These are phyloP conservation scores for Penicillium pancosmium DNA, from an alignment of 495 filamentous ascomycete genomes.

Conservation along the genomic window DNA sequence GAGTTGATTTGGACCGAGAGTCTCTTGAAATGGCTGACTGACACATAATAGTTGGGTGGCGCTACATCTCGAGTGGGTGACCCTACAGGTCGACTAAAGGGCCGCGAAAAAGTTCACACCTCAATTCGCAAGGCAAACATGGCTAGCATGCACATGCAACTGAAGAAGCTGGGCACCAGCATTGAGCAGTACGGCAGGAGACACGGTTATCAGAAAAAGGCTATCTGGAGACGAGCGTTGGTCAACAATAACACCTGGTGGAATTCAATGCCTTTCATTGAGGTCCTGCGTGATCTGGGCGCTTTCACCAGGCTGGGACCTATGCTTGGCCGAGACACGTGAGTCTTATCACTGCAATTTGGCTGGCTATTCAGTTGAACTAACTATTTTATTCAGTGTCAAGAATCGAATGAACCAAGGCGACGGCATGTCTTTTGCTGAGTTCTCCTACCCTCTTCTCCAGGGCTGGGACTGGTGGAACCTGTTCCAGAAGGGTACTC, in stretches of 20 bases:
- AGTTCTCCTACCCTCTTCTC: slow-evolving; percentile 90
- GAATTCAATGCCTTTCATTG: slow-evolving; percentile 65
- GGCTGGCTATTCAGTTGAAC: slow-evolving; percentile 9
- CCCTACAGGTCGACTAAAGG: slow-evolving; percentile 73
- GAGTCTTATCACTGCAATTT: slow-evolving; percentile 38
- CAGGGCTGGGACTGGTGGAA: slow-evolving; percentile 98
- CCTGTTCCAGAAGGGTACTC: slow-evolving; percentile 66
- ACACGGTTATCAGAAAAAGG: slow-evolving; percentile 62
- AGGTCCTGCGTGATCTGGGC: slow-evolving; percentile 74
- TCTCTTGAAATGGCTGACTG: slow-evolving; percentile 5
- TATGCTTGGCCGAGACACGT: slow-evolving; percentile 91
- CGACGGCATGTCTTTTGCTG: slow-evolving; percentile 89
- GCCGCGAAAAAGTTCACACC: slow-evolving; percentile 59
- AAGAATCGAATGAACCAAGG: slow-evolving; percentile 77
- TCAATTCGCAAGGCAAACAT: slow-evolving; percentile 67
- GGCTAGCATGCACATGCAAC: slow-evolving; percentile 75
- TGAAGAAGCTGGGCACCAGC: slow-evolving; percentile 75
- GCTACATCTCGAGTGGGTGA: slow-evolving; percentile 88
- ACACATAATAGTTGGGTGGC: slow-evolving; percentile 66
- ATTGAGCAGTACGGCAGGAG: slow-evolving; percentile 63
- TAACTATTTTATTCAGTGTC: slow-evolving; percentile 57
- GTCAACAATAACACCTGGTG: slow-evolving; percentile 83
- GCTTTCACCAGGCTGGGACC: slow-evolving; percentile 72
- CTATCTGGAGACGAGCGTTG: slow-evolving; percentile 65
- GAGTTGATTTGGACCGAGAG: slow-evolving; percentile 18